Percentiles rank a stretch among this genome's conserved stretches.
Conservation (phyloP, 2,329 filamentous ascomycete genomes). For the Aspergillus viridinutans region DNA sequence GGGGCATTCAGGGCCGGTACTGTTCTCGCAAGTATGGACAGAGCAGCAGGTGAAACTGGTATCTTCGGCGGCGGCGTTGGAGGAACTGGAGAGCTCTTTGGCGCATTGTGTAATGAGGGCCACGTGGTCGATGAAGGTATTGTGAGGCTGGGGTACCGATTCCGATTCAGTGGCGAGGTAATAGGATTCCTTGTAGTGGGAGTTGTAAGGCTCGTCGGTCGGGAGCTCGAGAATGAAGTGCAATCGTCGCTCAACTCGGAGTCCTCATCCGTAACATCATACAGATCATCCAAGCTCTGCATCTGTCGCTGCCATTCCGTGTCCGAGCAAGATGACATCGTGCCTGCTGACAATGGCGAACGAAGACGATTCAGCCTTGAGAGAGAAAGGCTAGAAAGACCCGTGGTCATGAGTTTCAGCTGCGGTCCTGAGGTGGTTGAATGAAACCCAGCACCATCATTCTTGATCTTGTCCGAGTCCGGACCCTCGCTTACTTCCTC, state of each 20-base stretch:
- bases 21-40: conserved; percentile 66
- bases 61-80: conserved; percentile 54
- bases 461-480: conserved; percentile 15
- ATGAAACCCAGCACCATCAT: conserved; percentile 3
- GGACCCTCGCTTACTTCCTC: conserved; percentile 47
- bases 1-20: conserved; percentile 74
- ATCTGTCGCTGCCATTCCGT: conserved; percentile 61
- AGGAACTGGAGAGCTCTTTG: conserved; percentile 44
- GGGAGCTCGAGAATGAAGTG: conserved; percentile 47
- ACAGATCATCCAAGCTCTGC: conserved; percentile 80
- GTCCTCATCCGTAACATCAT: conserved; percentile 81
- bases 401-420: conserved; percentile 33
- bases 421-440: conserved; percentile 18
- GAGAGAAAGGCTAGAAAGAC: conserved; percentile 19
- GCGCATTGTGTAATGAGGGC: conserved; percentile 53
- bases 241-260: conserved; percentile 49
- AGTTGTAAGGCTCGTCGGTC: conserved; percentile 46
- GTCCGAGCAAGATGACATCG: conserved; percentile 43
- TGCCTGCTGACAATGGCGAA: conserved; percentile 30
- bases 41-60: conserved; percentile 69
- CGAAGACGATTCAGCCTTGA: conserved; percentile 23
- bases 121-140: conserved; percentile 57
- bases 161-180: conserved; percentile 38
- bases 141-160: conserved; percentile 54
- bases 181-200: conserved; percentile 38